Evolutionary conservation across 192 early-diverging fungal genomes (phyloP).

Genomic region (Coemansia guatemalensis): DNA sequence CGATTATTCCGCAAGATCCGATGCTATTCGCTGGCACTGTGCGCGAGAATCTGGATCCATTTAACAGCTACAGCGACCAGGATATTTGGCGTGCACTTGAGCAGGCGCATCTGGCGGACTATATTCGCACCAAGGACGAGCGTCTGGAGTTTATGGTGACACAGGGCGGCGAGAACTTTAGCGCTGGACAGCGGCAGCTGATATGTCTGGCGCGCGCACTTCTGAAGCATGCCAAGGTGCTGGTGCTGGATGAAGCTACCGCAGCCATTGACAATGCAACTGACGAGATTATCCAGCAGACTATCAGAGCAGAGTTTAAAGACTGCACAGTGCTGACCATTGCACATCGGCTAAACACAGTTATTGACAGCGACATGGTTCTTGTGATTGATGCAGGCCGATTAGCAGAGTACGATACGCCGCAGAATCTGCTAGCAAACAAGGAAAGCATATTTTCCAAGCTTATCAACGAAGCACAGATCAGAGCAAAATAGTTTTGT

Average conservation of each 20-base stretch:
- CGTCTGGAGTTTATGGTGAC: conserved; percentile 64
- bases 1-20: conserved; percentile 88
- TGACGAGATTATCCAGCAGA: conserved; percentile 69
- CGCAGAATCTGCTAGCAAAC: conserved; percentile 57
- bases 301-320: conserved; percentile 60
- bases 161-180: conserved; percentile 7
- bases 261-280: conserved; percentile 77
- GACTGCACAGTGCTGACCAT: conserved; percentile 65
- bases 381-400: conserved; percentile 71
- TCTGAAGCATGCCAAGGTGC: conserved; percentile 63
- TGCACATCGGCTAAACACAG: conserved; percentile 71
- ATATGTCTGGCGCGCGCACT: conserved; percentile 64
- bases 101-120: conserved; percentile 12
- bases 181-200: conserved; percentile 75
- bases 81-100: conserved; percentile 63
- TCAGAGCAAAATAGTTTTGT: no score
- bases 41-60: conserved; percentile 85
- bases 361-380: conserved; percentile 71
- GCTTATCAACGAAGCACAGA: no score
- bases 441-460: conserved; percentile 1
- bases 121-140: conserved; percentile 11
- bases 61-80: conserved; percentile 67
- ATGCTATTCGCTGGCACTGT: conserved; percentile 70
- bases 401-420: conserved; percentile 66
- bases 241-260: conserved; percentile 73